A percentile compares a stretch with the other conserved stretches of the same genome.
These are phyloP conservation scores for Diaporthe humulicola DNA, from an alignment of 2,329 filamentous ascomycete genomes.

Conservation along the genomic window DNA sequence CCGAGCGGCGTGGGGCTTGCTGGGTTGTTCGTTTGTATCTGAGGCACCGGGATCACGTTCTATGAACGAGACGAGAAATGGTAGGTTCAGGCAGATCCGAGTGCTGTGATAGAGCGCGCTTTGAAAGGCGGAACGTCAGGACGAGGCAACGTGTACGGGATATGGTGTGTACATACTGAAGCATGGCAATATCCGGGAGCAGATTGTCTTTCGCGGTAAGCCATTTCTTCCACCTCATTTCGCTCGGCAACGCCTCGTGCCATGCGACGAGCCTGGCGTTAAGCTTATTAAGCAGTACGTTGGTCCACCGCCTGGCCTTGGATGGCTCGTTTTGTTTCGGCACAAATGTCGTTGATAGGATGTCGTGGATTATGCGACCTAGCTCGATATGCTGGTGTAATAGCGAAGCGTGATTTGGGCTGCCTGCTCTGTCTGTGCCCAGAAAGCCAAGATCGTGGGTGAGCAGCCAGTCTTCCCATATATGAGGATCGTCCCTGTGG, in stretches of 20 bases:
- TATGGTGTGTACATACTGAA: background rate
- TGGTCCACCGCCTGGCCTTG: constrained; percentile 8
- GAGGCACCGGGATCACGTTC: background rate
- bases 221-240: constrained; percentile 20
- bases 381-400: constrained; percentile 6
- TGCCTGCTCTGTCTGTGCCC: background rate
- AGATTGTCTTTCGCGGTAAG: background rate
- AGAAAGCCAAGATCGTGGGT: background rate
- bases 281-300: background rate
- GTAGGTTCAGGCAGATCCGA: constrained; percentile 10
- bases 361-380: constrained; percentile 6
- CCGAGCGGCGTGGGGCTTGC: background rate
- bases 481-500: background rate
- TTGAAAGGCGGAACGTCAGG: background rate
- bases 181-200: background rate
- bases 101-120: constrained; percentile 11
- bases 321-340: background rate
- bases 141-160: too few relatives aligned
- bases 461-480: background rate
- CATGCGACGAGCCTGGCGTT: background rate
- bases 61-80: background rate
- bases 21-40: background rate
- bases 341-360: background rate
- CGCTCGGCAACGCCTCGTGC: background rate
- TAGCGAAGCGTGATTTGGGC: background rate